Conservation (phyloP, 331 rosid species). For the Prunus yedoensis region DNA sequence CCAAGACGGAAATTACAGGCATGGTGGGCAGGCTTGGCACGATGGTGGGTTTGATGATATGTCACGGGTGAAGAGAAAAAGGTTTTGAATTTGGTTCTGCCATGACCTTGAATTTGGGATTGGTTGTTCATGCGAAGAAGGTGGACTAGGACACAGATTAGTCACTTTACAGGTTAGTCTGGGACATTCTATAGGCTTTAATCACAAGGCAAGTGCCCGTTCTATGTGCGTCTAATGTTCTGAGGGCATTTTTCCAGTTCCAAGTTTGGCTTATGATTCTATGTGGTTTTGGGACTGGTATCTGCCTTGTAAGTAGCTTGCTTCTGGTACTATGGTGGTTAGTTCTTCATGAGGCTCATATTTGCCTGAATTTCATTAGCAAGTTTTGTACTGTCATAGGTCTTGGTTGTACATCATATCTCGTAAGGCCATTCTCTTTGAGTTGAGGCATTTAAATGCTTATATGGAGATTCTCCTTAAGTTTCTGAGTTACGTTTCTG, state of each 20-base stretch:
- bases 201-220: background rate
- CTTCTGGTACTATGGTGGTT: slow-evolving; percentile 15
- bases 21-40: slow-evolving; percentile 68
- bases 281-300: slow-evolving; percentile 4
- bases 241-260: background rate
- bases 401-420: slow-evolving; percentile 10
- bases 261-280: slow-evolving; percentile 1
- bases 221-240: background rate
- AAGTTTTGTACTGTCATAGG: slow-evolving; percentile 19
- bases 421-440: background rate
- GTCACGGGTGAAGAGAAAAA: slow-evolving; percentile 46
- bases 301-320: slow-evolving; percentile 15
- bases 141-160: slow-evolving; percentile 1
- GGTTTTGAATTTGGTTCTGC: slow-evolving; percentile 40
- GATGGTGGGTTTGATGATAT: slow-evolving; percentile 51
- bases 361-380: slow-evolving; percentile 17
- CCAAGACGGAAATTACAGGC: slow-evolving; percentile 69
- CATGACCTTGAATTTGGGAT: slow-evolving; percentile 14
- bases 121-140: background rate
- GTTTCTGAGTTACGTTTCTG: slow-evolving; percentile 2
- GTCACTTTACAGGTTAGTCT: slow-evolving; percentile 9
- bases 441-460: slow-evolving; percentile 12
- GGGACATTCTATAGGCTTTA: slow-evolving; percentile 9
- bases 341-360: background rate
- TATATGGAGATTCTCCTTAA: slow-evolving; percentile 14